These are phyloP conservation scores for Alternaria sp. DNA, from an alignment of 2,329 filamentous ascomycete genomes.

Conservation along the genomic window DNA sequence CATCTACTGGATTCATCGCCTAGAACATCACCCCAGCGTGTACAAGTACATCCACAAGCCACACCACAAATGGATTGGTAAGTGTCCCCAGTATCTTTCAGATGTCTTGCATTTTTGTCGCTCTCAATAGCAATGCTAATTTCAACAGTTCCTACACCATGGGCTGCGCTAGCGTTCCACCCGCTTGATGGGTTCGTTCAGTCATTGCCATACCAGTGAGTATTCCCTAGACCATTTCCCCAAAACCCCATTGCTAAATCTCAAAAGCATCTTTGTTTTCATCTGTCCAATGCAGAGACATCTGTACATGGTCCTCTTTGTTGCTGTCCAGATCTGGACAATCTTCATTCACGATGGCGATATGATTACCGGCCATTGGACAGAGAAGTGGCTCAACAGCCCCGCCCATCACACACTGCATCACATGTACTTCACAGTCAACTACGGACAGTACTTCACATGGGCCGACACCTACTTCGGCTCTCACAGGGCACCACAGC, in stretches of 20 bases:
- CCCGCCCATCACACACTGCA: conserved; percentile 11
- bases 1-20: conserved; percentile 13
- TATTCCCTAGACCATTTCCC: not conserved
- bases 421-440: conserved; percentile 15
- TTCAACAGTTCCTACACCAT: conserved; percentile 7
- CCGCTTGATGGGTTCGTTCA: conserved; percentile 9
- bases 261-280: conserved; percentile 5
- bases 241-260: not conserved
- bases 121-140: not conserved
- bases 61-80: conserved; percentile 15
- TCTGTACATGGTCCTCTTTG: conserved; percentile 12
- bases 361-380: conserved; percentile 11
- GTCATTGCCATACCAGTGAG: conserved; percentile 13
- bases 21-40: conserved; percentile 11
- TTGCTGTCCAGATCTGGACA: conserved; percentile 8
- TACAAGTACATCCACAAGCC: conserved; percentile 15
- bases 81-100: not conserved
- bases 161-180: conserved; percentile 13
- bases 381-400: conserved; percentile 10
- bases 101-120: not conserved
- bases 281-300: conserved; percentile 13
- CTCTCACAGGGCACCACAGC: conserved; percentile 7
- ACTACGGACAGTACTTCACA: conserved; percentile 12
- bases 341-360: conserved; percentile 14
- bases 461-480: conserved; percentile 10